A percentile compares a stretch with the other conserved stretches of the same genome.
phyloP scores from a whole-genome alignment of 192 early-diverging fungal genomes.

The Podila minutissima region DNA sequence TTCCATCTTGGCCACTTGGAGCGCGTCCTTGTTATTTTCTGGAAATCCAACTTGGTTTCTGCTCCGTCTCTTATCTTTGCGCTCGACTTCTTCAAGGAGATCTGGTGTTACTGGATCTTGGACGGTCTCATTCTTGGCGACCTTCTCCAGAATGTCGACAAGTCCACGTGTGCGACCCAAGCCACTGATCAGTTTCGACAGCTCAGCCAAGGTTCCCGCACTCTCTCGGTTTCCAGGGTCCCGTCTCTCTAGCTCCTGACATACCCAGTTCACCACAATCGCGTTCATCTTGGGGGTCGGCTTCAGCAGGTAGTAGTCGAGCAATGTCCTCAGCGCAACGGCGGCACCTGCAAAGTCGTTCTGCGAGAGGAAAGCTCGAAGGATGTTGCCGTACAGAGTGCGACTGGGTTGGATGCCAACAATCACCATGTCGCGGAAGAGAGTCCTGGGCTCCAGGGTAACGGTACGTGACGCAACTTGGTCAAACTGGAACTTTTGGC shows the following conservation, averaged over 20 bases:
- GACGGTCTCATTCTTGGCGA: background rate
- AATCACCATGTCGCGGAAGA: slow-evolving; percentile 46
- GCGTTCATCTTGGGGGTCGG: slow-evolving; percentile 44
- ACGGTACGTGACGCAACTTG: slow-evolving; percentile 7
- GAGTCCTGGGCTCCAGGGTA: slow-evolving; percentile 9
- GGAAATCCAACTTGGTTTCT: background rate
- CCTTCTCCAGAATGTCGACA: slow-evolving; percentile 29
- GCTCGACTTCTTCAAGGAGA: background rate
- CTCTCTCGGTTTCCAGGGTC: slow-evolving; percentile 3
- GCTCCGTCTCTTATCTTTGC: background rate
- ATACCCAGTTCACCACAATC: slow-evolving; percentile 31
- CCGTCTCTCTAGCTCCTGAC: slow-evolving; percentile 19
- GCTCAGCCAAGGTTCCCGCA: background rate
- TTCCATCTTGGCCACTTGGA: slow-evolving; percentile 15
- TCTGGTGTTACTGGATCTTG: background rate
- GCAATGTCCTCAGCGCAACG: slow-evolving; percentile 19
- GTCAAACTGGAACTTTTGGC: slow-evolving; percentile 25
- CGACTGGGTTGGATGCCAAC: slow-evolving; percentile 32
- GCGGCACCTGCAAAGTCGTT: slow-evolving; percentile 30
- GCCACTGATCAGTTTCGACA: slow-evolving; percentile 19
- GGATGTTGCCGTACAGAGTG: slow-evolving; percentile 35
- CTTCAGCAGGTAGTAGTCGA: slow-evolving; percentile 26
- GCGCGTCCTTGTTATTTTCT: background rate
- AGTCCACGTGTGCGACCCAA: slow-evolving; percentile 30
- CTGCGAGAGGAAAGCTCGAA: slow-evolving; percentile 28